These are phyloP conservation scores for Serpula lacrymans DNA, from an alignment of 768 basidiomycete species.

Conservation along the genomic window DNA sequence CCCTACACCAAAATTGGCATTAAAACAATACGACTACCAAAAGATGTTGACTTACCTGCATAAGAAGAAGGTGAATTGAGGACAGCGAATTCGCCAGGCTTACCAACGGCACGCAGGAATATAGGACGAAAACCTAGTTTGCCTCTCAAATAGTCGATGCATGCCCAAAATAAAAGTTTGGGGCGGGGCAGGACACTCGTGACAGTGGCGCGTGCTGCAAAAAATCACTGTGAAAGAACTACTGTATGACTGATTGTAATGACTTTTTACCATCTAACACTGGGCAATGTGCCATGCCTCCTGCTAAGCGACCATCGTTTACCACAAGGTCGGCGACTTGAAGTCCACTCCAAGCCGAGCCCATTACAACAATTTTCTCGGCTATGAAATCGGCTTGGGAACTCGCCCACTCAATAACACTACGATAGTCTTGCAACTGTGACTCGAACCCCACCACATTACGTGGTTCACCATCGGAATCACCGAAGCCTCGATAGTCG, in stretches of 20 bases:
- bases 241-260: not conserved
- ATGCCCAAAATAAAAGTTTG: constrained; percentile 15
- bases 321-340: constrained; percentile 13
- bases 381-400: constrained; percentile 17
- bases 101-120: constrained; percentile 15
- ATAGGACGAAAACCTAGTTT: constrained; percentile 10
- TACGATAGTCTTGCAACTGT: constrained; percentile 21
- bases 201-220: constrained; percentile 10
- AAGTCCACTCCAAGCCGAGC: constrained; percentile 21
- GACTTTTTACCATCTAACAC: constrained; percentile 20
- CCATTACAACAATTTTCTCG: constrained; percentile 25
- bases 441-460: constrained; percentile 16
- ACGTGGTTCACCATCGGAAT: constrained; percentile 23
- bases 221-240: no score
- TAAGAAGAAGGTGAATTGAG: constrained; percentile 7
- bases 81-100: constrained; percentile 13
- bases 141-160: constrained; percentile 8
- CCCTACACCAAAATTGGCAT: no score
- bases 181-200: constrained; percentile 9
- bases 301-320: constrained; percentile 18
- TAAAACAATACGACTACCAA: constrained; percentile 2
- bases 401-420: constrained; percentile 20
- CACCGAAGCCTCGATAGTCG: constrained; percentile 25
- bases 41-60: constrained; percentile 3
- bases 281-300: constrained; percentile 24